Evolutionary conservation across 148 eudicot species (phyloP), one percentile per base, ranked within the genome.

Genomic region (Rhododendron ovatum): DNA sequence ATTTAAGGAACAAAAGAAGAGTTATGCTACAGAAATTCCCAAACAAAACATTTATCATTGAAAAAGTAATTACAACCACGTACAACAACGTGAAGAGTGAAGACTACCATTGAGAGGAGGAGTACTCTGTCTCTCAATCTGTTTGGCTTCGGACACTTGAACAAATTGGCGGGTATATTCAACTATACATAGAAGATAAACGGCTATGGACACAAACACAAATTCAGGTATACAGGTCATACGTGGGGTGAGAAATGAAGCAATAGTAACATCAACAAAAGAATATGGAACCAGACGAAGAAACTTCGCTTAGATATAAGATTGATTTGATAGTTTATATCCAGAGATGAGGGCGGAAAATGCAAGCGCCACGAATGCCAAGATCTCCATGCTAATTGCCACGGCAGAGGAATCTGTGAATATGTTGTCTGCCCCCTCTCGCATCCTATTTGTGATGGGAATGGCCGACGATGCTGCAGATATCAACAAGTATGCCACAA

Each of bases 381-480:
- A 90, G 86, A 96, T 91, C 45, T 92, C 92, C 98, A 96, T 96
- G 91, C 92, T 93, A 45, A 96, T 93, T 65, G 98, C 90, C 4
- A 95, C 86, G 14, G 96, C 94, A 13, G 93, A 87, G n/a, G 98
- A 89, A 84, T 96, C 98, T 24, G 98, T 94, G 84, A 94, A 94
- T 78, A 90, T 87, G 88, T 94, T 92, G 84, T 96, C 98, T 0
- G 86, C 87, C 48, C 92, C 93, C 67, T 92, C 88, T 41, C 96
- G 88, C 95, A 96, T 92, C 77, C 91, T 90, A 91, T 93, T 93
- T 51, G 98, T 96, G 81, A 90, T 6, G 26, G 98, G 98, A 55
- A 93, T 90, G 0, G 98, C 96, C 2, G 98, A 71, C 4, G 98
- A 94, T 30, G 94, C 96, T 77, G 98, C 93, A 88, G 98, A 96